Evolutionary conservation across 129 eudicot genomes (phyloP).

Genomic region (Lactuca sativa): DNA sequence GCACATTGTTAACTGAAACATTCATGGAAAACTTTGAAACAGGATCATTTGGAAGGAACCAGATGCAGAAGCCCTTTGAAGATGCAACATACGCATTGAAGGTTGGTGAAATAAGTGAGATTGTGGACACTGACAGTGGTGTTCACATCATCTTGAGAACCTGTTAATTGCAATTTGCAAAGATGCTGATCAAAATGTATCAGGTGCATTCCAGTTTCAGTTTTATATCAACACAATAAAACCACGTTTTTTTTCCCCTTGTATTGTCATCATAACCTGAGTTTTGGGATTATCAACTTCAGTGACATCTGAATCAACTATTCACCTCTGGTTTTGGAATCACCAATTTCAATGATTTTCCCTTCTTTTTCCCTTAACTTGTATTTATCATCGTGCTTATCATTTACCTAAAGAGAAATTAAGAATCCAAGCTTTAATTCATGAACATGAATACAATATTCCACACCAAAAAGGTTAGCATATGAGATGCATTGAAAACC

Average conservation of each 20-base stretch:
- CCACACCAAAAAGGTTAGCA: too few relatives aligned
- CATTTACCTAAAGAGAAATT: too few relatives aligned
- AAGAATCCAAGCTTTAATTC: too few relatives aligned
- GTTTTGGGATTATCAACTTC: background rate
- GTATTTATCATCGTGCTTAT: too few relatives aligned
- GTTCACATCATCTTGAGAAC: conserved; percentile 77
- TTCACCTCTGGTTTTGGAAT: too few relatives aligned
- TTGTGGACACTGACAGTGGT: conserved; percentile 80
- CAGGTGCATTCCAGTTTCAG: background rate
- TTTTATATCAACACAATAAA: conserved; percentile 23
- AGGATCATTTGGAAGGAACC: conserved; percentile 82
- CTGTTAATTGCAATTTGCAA: conserved; percentile 11
- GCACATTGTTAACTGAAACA: background rate
- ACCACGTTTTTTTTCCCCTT: conserved; percentile 20
- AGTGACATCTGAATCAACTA: too few relatives aligned
- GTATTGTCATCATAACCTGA: conserved; percentile 14
- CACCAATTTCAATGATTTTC: background rate
- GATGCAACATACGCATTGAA: conserved; percentile 70
- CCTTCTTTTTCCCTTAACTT: background rate
- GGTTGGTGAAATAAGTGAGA: conserved; percentile 71
- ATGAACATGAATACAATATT: too few relatives aligned
- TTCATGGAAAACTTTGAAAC: conserved; percentile 20
- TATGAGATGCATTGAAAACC: too few relatives aligned
- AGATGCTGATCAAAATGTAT: conserved; percentile 2
- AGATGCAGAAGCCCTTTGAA: conserved; percentile 96